phyloP scores from a whole-genome alignment of 768 basidiomycete species.

The Neoboletus subvelutipes region DNA sequence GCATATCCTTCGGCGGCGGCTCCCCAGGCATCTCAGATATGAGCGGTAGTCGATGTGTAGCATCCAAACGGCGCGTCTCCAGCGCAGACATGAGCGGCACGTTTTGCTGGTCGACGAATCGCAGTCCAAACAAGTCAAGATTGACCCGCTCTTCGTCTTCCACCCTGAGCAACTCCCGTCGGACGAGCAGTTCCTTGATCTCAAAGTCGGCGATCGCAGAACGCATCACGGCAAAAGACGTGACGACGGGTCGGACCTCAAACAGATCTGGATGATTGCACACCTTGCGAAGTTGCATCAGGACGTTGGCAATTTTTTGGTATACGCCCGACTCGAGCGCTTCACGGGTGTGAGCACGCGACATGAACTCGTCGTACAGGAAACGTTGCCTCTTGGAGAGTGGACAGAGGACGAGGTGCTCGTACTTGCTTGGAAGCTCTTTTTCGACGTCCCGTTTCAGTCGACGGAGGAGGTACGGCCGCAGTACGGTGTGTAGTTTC shows the following conservation, averaged over 20 bases:
- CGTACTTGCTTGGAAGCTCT: conserved; percentile 90
- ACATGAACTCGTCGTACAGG: conserved; percentile 96
- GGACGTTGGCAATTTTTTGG: conserved; percentile 87
- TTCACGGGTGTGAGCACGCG: conserved; percentile 76
- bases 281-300: conserved; percentile 98
- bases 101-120: conserved; percentile 57
- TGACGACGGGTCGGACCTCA: conserved; percentile 82
- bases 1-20: conserved; percentile 69
- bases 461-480: conserved; percentile 93
- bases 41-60: conserved; percentile 52
- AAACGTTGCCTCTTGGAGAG: conserved; percentile 93
- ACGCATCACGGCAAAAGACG: conserved; percentile 70
- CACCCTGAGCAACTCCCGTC: conserved; percentile 65
- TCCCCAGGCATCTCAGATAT: conserved; percentile 55
- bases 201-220: conserved; percentile 78
- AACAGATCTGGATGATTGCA: conserved; percentile 94
- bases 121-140: conserved; percentile 63
- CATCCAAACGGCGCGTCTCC: conserved; percentile 58
- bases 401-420: conserved; percentile 85
- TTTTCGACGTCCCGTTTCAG: conserved; percentile 98
- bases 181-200: conserved; percentile 84
- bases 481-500: conserved; percentile 91
- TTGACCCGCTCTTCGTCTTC: conserved; percentile 53
- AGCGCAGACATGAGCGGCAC: conserved; percentile 51
- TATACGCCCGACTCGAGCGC: conserved; percentile 84